Percentiles rank a stretch among this genome's conserved stretches.
phyloP scores from a whole-genome alignment of 2,329 filamentous ascomycete genomes.

The Pestalotiopsis sp. region DNA sequence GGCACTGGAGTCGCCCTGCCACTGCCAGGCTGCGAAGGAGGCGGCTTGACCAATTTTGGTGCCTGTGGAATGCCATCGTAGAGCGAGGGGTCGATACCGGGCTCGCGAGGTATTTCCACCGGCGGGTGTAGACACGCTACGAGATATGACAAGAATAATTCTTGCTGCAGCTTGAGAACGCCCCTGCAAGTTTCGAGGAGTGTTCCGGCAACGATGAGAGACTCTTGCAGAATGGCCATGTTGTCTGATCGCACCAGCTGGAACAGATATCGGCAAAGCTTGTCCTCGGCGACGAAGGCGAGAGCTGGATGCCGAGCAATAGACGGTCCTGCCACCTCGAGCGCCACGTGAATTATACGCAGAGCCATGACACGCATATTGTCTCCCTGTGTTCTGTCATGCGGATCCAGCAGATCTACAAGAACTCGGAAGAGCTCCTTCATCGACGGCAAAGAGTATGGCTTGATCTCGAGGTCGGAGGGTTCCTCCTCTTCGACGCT shows the following conservation, averaged over 20 bases:
- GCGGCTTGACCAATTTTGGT: constrained; percentile 82
- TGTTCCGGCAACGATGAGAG: constrained; percentile 88
- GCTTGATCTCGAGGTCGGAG: constrained; percentile 63
- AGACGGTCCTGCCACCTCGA: constrained; percentile 93
- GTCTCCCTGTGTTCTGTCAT: constrained; percentile 90
- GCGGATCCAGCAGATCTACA: constrained; percentile 90
- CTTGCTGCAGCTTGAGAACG: constrained; percentile 93
- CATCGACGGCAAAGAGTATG: constrained; percentile 93
- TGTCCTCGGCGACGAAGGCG: constrained; percentile 86
- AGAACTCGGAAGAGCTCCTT: constrained; percentile 91
- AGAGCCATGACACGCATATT: constrained; percentile 97
- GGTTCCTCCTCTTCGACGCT: constrained; percentile 26
- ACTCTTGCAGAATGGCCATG: constrained; percentile 91
- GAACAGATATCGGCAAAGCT: constrained; percentile 90
- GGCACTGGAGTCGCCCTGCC: constrained; percentile 88
- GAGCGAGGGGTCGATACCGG: constrained; percentile 85
- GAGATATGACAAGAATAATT: constrained; percentile 91
- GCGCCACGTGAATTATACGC: constrained; percentile 93
- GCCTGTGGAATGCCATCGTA: constrained; percentile 93
- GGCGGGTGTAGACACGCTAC: constrained; percentile 91
- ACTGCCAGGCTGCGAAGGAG: constrained; percentile 72
- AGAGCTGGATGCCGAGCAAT: constrained; percentile 91
- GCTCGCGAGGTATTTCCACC: constrained; percentile 90
- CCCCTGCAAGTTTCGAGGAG: constrained; percentile 86
- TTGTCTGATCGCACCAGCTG: constrained; percentile 96